A percentile compares a stretch with the other conserved stretches of the same genome.
These are phyloP conservation scores for Penicillium sp. DNA, from an alignment of 2,329 filamentous ascomycete species.

Conservation along the genomic window DNA sequence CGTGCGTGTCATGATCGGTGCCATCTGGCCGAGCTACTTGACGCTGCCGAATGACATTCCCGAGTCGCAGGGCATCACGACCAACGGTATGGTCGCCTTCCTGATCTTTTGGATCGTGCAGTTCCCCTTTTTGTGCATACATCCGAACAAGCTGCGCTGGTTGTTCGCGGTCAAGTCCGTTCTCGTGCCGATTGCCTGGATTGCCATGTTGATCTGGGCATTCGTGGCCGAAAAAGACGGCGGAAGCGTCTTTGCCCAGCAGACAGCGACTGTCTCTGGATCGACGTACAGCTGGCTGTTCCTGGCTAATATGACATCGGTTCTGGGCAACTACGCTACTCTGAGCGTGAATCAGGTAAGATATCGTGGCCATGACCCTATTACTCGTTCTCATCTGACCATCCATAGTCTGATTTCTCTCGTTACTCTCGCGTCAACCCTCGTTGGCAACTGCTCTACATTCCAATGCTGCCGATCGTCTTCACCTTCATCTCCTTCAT, in stretches of 20 bases:
- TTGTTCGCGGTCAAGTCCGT: conserved; percentile 41
- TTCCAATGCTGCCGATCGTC: conserved; percentile 52
- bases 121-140: conserved; percentile 46
- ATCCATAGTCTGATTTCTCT: conserved; percentile 54
- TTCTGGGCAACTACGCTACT: conserved; percentile 53
- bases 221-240: conserved; percentile 54
- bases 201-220: conserved; percentile 64
- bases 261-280: conserved; percentile 48
- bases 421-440: conserved; percentile 50
- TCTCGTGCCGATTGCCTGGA: conserved; percentile 57
- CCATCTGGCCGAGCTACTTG: conserved; percentile 50
- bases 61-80: conserved; percentile 45
- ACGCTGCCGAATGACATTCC: conserved; percentile 41
- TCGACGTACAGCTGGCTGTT: conserved; percentile 56
- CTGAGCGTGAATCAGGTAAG: conserved; percentile 50
- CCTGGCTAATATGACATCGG: conserved; percentile 50
- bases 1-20: conserved; percentile 52
- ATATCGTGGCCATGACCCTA: not conserved
- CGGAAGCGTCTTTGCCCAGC: conserved; percentile 45
- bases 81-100: conserved; percentile 46
- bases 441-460: conserved; percentile 52
- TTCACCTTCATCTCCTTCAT: conserved; percentile 56
- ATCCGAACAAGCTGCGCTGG: conserved; percentile 41
- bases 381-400: not conserved
- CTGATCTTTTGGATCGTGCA: conserved; percentile 48